phyloP scores from a whole-genome alignment of 2,329 filamentous ascomycete genomes.

The Fusarium sp. region DNA sequence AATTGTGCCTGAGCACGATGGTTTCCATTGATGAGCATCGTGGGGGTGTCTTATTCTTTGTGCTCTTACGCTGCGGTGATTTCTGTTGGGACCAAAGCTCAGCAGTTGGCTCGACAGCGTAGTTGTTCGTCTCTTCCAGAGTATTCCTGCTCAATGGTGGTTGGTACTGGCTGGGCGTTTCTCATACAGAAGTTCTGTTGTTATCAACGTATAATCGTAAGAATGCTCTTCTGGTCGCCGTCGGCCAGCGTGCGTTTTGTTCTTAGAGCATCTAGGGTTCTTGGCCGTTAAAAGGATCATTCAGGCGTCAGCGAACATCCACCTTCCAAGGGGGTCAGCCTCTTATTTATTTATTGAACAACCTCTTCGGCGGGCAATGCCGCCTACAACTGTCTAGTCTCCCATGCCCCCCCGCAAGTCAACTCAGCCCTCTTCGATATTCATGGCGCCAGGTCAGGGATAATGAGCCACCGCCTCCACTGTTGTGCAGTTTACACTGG shows the following conservation, averaged over 20 bases:
- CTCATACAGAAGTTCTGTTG: slow-evolving; percentile 11
- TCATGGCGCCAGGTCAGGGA: slow-evolving; percentile 35
- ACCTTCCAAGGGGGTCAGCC: slow-evolving; percentile 14
- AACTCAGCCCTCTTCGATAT: slow-evolving; percentile 38
- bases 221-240: background rate
- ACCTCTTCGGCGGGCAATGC: slow-evolving; percentile 2
- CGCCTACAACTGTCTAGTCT: slow-evolving; percentile 16
- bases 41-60: background rate
- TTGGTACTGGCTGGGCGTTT: slow-evolving; percentile 5
- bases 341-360: slow-evolving; percentile 27
- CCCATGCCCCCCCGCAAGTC: slow-evolving; percentile 34
- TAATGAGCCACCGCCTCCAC: slow-evolving; percentile 41
- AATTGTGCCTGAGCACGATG: slow-evolving; percentile 64
- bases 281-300: slow-evolving; percentile 6
- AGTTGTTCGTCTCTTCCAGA: slow-evolving; percentile 15
- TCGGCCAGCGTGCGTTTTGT: slow-evolving; percentile 21
- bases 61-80: background rate
- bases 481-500: slow-evolving; percentile 22
- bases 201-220: slow-evolving; percentile 4
- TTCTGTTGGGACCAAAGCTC: background rate
- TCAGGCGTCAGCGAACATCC: slow-evolving; percentile 4
- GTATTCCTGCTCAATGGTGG: slow-evolving; percentile 22
- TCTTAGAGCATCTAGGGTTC: slow-evolving; percentile 16
- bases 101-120: background rate
- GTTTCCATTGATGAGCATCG: slow-evolving; percentile 46